phyloP scores from a whole-genome alignment of 768 basidiomycete species.

The Collybia nuda region DNA sequence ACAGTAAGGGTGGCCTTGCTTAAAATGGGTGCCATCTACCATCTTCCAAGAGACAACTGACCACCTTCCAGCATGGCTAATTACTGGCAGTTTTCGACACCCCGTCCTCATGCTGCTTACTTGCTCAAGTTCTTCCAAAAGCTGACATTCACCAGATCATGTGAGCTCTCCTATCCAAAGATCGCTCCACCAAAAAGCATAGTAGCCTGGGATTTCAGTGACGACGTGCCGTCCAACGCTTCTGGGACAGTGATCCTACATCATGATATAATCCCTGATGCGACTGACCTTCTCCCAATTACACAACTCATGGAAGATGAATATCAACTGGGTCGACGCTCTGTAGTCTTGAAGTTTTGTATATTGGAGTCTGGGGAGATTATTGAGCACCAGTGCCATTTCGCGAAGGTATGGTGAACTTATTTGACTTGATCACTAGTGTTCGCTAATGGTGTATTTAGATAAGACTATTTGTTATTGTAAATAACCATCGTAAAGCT shows the following conservation, averaged over 20 bases:
- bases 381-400: not conserved
- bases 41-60: no score
- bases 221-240: not conserved
- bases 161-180: not conserved
- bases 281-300: not conserved
- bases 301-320: not conserved
- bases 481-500: not conserved
- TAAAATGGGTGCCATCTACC: no score
- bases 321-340: not conserved
- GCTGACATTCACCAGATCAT: slow-evolving; percentile 1
- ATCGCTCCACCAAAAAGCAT: not conserved
- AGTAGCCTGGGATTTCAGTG: not conserved
- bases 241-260: slow-evolving; percentile 3
- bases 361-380: not conserved
- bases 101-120: not conserved
- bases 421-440: not conserved
- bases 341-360: not conserved
- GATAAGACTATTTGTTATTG: no score
- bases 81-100: not conserved
- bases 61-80: not conserved
- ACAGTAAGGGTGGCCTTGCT: no score
- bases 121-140: slow-evolving; percentile 2
- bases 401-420: slow-evolving; percentile 5
- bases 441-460: no score
- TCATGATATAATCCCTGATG: slow-evolving; percentile 2